phyloP scores from a whole-genome alignment of 2,329 filamentous ascomycete genomes.

The Hymenoscyphus repandus region DNA sequence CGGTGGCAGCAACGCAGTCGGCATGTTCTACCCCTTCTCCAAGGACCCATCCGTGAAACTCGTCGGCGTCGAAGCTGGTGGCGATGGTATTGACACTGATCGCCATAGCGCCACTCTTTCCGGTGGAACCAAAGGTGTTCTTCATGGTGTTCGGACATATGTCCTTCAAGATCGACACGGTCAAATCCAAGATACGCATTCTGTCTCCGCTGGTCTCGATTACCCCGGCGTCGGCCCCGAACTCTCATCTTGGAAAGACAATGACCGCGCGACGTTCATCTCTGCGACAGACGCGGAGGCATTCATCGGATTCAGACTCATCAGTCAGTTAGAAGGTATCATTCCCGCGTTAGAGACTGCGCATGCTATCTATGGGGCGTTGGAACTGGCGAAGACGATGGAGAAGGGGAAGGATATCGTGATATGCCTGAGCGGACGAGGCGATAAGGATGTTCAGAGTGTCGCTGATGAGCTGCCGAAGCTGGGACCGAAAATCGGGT shows the following conservation, averaged over 20 bases:
- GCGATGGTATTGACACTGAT: conserved; percentile 81
- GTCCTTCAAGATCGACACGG: conserved; percentile 89
- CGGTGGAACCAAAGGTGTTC: conserved; percentile 81
- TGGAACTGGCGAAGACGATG: conserved; percentile 92
- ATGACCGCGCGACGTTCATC: conserved; percentile 76
- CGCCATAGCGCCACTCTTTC: conserved; percentile 85
- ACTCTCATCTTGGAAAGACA: conserved; percentile 89
- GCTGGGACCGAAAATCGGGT: conserved; percentile 81
- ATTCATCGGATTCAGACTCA: conserved; percentile 77
- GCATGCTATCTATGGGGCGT: conserved; percentile 83
- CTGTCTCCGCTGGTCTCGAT: conserved; percentile 91
- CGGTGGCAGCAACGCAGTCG: conserved; percentile 88
- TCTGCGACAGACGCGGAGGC: conserved; percentile 89
- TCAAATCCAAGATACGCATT: conserved; percentile 93
- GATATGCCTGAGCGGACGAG: conserved; percentile 86
- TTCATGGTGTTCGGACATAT: conserved; percentile 95
- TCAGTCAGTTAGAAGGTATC: conserved; percentile 88
- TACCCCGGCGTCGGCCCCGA: conserved; percentile 97
- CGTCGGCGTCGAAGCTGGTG: conserved; percentile 90
- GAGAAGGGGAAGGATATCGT: conserved; percentile 83
- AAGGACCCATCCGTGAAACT: conserved; percentile 81
- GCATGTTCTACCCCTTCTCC: conserved; percentile 97
- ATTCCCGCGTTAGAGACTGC: conserved; percentile 93
- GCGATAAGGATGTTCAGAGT: conserved; percentile 98
- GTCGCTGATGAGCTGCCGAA: conserved; percentile 90